Evolutionary conservation across 257 asterid species (phyloP).

Genomic region (Primulina tabacum): DNA sequence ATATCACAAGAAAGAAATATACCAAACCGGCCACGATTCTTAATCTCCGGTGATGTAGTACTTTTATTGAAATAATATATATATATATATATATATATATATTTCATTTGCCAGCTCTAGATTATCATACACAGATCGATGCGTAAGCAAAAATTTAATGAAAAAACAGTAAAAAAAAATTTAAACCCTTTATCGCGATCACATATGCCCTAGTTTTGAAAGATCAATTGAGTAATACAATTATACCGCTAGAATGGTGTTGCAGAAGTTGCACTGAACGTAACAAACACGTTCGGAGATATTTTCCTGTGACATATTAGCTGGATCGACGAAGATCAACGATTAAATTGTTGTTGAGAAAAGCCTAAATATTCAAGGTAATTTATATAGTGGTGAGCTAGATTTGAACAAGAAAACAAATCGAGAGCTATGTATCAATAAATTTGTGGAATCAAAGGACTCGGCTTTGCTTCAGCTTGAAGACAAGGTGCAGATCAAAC

Average conservation of each 20-base stretch:
- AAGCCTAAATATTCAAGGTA: background rate
- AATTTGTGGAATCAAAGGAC: constrained; percentile 4
- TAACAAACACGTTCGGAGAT: constrained; percentile 79
- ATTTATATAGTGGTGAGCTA: constrained; percentile 13
- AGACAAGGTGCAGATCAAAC: constrained; percentile 23
- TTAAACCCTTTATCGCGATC: background rate
- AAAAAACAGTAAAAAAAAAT: no score
- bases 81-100: no score
- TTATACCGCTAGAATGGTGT: constrained; percentile 85
- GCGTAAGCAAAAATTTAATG: background rate
- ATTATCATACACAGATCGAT: background rate
- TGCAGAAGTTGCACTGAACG: constrained; percentile 91
- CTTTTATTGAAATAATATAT: no score
- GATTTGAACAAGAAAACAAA: constrained; percentile 7
- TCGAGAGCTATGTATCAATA: constrained; percentile 27
- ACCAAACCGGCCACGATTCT: background rate
- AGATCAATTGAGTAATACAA: background rate
- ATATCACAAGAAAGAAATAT: no score
- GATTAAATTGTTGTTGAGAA: no score
- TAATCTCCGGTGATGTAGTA: no score
- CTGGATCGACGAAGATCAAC: constrained; percentile 30
- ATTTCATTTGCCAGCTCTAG: background rate
- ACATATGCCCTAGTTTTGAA: background rate
- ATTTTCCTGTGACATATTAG: constrained; percentile 62
- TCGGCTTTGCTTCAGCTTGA: constrained; percentile 27